Conservation (phyloP, 192 early-diverging fungal species). For the Podila verticillata region DNA sequence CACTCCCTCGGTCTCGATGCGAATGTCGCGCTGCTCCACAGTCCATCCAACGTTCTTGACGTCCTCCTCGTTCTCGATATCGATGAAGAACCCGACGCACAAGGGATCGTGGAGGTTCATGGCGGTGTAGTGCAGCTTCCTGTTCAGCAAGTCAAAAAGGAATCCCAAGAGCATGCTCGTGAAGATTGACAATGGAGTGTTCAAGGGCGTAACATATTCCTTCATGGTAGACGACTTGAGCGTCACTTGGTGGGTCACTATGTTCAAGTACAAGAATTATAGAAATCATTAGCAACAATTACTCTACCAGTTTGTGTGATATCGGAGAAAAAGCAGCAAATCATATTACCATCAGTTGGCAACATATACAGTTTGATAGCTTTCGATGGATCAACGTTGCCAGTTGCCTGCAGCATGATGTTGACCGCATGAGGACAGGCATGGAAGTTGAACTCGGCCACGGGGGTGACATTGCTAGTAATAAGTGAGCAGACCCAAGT, state of each 20-base stretch:
- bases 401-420: slow-evolving; percentile 38
- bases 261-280: slow-evolving; percentile 3
- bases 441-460: slow-evolving; percentile 61
- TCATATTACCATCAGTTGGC: slow-evolving; percentile 55
- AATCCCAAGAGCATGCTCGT: slow-evolving; percentile 11
- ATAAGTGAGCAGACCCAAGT: background rate
- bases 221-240: slow-evolving; percentile 9
- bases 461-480: slow-evolving; percentile 51
- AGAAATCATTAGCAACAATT: background rate
- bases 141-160: slow-evolving; percentile 21
- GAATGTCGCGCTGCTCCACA: slow-evolving; percentile 52
- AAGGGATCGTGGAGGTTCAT: slow-evolving; percentile 52
- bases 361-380: slow-evolving; percentile 48
- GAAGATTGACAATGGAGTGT: slow-evolving; percentile 40
- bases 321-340: background rate
- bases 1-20: slow-evolving; percentile 53
- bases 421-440: slow-evolving; percentile 58
- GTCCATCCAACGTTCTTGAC: slow-evolving; percentile 39
- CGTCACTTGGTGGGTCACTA: slow-evolving; percentile 30
- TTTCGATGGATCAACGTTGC: slow-evolving; percentile 31
- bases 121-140: slow-evolving; percentile 7
- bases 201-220: slow-evolving; percentile 27
- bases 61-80: slow-evolving; percentile 43
- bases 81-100: slow-evolving; percentile 49
- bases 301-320: slow-evolving; percentile 19